These are phyloP conservation scores for Teunomyces atbi DNA, from an alignment of 805 yeast genomes.

Conservation along the genomic window DNA sequence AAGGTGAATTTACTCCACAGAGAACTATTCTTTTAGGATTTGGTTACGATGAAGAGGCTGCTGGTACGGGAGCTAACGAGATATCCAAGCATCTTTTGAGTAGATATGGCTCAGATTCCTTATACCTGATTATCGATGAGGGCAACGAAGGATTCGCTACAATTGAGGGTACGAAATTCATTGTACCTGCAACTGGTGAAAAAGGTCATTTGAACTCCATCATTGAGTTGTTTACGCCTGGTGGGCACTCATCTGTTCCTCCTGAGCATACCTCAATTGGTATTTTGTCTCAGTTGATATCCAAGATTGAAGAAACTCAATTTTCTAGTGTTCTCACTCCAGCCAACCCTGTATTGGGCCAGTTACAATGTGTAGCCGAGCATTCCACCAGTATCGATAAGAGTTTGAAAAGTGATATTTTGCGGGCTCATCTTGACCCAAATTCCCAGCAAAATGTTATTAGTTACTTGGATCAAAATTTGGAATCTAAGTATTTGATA, in stretches of 20 bases:
- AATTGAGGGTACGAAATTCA: conserved; percentile 36
- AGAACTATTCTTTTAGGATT: conserved; percentile 47
- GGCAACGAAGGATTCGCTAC: conserved; percentile 21
- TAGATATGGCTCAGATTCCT: conserved; percentile 41
- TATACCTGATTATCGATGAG: conserved; percentile 48
- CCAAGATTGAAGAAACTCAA: conserved; percentile 35
- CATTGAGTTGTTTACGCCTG: conserved; percentile 44
- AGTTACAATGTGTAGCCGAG: conserved; percentile 47
- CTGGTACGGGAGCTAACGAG: conserved; percentile 39
- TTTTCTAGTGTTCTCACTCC: conserved; percentile 39
- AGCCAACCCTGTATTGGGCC: conserved; percentile 43
- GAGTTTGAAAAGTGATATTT: conserved; percentile 33
- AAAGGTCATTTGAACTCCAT: conserved; percentile 45
- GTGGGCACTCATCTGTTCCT: conserved; percentile 53
- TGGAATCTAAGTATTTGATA: conserved; percentile 33
- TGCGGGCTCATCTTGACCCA: conserved; percentile 34
- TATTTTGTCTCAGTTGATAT: conserved; percentile 41
- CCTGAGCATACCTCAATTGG: conserved; percentile 51
- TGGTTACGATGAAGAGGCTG: conserved; percentile 52
- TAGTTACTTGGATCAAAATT: conserved; percentile 27
- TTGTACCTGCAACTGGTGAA: conserved; percentile 48
- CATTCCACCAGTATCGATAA: conserved; percentile 35
- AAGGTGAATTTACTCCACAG: conserved; percentile 35
- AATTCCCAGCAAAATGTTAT: conserved; percentile 38
- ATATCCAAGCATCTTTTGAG: conserved; percentile 34